These are phyloP conservation scores for Metschnikowia santaceciliae DNA, from an alignment of 805 yeast species.

Conservation along the genomic window DNA sequence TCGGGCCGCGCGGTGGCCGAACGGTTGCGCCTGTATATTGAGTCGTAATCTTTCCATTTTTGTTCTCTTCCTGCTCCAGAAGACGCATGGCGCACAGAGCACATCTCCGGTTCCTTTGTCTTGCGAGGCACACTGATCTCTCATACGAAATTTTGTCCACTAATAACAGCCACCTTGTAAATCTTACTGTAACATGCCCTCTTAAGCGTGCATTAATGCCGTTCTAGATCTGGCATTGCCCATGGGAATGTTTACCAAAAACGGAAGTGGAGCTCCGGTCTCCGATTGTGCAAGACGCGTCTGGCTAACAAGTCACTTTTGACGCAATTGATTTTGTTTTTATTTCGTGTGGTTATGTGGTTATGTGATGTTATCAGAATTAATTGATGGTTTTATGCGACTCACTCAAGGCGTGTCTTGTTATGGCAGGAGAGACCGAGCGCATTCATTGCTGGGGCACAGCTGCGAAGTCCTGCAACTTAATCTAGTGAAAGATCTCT, in stretches of 20 bases:
- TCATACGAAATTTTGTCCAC: neutral
- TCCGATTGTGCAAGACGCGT: neutral
- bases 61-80: neutral
- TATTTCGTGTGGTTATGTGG: neutral
- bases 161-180: neutral
- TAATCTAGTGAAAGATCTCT: neutral
- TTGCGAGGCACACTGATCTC: neutral
- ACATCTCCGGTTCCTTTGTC: neutral
- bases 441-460: neutral
- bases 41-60: neutral
- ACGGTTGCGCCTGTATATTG: neutral
- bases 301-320: neutral
- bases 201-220: neutral
- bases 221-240: neutral
- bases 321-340: neutral
- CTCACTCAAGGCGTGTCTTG: neutral
- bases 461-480: neutral
- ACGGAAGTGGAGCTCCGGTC: neutral
- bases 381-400: neutral
- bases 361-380: neutral
- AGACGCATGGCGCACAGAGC: neutral
- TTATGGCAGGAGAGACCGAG: neutral
- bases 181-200: neutral
- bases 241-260: neutral
- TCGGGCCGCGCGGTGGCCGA: neutral